Evolutionary conservation across 345 rosid species (phyloP), one percentile per base, ranked within the genome.

Genomic region (Iberis pinnata): DNA sequence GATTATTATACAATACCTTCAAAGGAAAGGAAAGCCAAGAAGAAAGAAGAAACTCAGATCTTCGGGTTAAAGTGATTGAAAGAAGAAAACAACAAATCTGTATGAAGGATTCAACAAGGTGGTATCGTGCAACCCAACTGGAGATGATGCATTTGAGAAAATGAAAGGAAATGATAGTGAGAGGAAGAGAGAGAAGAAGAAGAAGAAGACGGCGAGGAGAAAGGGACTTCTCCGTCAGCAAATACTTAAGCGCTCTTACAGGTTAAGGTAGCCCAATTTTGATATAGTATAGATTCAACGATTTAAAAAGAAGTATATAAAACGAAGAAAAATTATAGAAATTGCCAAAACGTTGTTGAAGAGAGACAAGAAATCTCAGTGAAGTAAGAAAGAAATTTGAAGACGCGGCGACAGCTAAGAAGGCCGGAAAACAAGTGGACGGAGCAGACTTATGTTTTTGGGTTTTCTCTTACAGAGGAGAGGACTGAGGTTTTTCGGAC

Each of bases 181-280:
- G 37, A 61, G 64, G 56, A 32, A 55, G 9, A 55, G 5, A 51
- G 26, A 53, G 35, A 46, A 19, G 45, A 19, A 43, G 33, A 18
- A 8, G 39, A 26, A n/a, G n/a, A n/a, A n/a, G n/a, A n/a, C n/a
- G n/a, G n/a, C n/a, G n/a, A n/a, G 1, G 61, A 61, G 49, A 56
- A 9, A 57, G 6, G 43, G 77, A 78, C 80, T 65, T 48, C 62
- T 76, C 78, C 71, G 79, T 61, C 74, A 73, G 60, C 68, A 67
- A 58, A 44, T 62, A 70, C 60, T 49, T 56, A 9, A 71, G 75
- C 75, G 75, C 82, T 53, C 8, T 63, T 56, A n/a, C n/a, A n/a
- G n/a, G n/a, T n/a, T n/a, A n/a, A n/a, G n/a, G n/a, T n/a, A n/a
- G n/a, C 54, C 40, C 56, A n/a, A 14, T 9, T 19, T 15, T 9